Percentiles rank a stretch among this genome's conserved stretches.
Conservation (phyloP, 331 rosid genomes). For the Stylosanthes scabra region DNA sequence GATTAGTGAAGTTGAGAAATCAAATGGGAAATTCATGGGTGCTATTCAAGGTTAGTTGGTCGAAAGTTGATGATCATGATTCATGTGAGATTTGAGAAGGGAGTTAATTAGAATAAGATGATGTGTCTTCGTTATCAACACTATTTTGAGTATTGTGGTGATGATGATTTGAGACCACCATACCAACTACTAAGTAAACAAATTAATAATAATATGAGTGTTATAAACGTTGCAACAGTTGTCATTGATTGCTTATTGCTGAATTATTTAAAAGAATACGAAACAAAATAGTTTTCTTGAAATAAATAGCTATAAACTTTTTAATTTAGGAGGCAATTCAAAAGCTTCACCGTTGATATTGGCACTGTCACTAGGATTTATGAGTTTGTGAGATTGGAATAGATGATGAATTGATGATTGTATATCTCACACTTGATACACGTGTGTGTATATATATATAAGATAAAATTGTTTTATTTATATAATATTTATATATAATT, state of each 20-base stretch:
- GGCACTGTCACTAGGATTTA: too few species aligned
- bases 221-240: conserved; percentile 12
- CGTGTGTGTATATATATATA: too few species aligned
- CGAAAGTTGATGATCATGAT: background rate
- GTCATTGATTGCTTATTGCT: conserved; percentile 17
- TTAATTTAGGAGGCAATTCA: too few species aligned
- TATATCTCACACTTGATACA: too few species aligned
- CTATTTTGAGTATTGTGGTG: conserved; percentile 4
- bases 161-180: conserved; percentile 32
- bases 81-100: background rate
- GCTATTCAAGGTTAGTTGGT: conserved; percentile 20
- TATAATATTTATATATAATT: too few species aligned
- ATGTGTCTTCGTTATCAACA: conserved; percentile 6
- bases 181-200: conserved; percentile 9
- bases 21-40: background rate
- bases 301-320: too few species aligned
- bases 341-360: too few species aligned
- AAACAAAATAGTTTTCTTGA: too few species aligned
- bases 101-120: background rate
- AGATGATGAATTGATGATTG: too few species aligned
- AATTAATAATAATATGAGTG: background rate
- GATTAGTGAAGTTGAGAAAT: background rate
- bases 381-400: too few species aligned
- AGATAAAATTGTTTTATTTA: too few species aligned
- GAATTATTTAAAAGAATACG: background rate